phyloP scores from a whole-genome alignment of 2,329 filamentous ascomycete species.

The Harringtonia lauricola region DNA sequence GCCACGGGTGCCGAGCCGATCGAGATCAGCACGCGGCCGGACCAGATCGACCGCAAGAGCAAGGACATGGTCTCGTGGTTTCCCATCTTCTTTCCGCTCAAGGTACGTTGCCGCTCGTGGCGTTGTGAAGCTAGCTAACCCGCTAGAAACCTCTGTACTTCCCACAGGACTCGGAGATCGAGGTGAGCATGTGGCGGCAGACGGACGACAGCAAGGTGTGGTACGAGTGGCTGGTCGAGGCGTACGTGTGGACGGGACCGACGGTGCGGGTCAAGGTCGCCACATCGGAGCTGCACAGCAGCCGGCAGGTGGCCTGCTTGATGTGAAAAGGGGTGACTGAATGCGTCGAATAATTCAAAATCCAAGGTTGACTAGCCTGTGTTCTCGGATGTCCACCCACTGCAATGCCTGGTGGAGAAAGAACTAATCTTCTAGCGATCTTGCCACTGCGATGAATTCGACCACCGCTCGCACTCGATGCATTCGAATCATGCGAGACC shows the following conservation, averaged over 20 bases:
- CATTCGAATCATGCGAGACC: no score
- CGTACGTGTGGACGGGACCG: conserved; percentile 56
- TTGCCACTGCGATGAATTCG: no score
- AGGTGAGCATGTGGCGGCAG: conserved; percentile 90
- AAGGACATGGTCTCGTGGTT: conserved; percentile 99
- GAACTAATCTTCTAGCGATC: no score
- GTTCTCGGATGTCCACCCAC: no score
- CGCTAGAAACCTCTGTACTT: conserved; percentile 72
- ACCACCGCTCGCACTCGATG: no score
- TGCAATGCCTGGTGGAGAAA: no score
- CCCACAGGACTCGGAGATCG: conserved; percentile 73
- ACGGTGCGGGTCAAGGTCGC: conserved; percentile 53
- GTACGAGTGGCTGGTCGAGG: conserved; percentile 97
- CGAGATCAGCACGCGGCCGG: conserved; percentile 85
- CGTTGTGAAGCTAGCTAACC: conserved; percentile 1
- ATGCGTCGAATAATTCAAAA: no score
- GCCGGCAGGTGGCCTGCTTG: conserved; percentile 57
- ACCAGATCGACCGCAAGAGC: conserved; percentile 86
- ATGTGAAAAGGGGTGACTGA: conserved; percentile 38
- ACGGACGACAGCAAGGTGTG: conserved; percentile 93
- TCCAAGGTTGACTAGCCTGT: no score
- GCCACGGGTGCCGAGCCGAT: conserved; percentile 39
- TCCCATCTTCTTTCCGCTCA: conserved; percentile 93
- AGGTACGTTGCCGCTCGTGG: conserved; percentile 59
- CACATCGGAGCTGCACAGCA: conserved; percentile 56